Conservation (phyloP, 176 grass and related monocot species). For the Tillandsia fasciculata region DNA sequence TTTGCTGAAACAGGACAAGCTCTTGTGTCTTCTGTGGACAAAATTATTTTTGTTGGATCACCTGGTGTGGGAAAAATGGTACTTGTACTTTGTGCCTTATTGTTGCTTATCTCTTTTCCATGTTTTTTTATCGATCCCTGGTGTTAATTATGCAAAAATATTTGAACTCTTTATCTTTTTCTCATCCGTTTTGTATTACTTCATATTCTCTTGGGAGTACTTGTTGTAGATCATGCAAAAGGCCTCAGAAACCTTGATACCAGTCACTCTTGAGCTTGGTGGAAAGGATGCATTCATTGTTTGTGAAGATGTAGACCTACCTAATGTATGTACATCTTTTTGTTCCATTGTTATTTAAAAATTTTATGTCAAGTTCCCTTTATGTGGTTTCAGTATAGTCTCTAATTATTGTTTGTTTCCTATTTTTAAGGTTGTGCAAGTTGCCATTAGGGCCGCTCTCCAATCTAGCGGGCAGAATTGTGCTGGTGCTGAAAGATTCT, state of each 20-base stretch:
- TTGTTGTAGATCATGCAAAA: constrained; percentile 83
- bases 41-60: constrained; percentile 99
- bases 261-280: constrained; percentile 90
- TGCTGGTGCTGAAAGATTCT: constrained; percentile 97
- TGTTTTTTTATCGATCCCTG: background rate
- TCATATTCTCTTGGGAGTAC: background rate
- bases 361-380: background rate
- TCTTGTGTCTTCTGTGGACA: constrained; percentile 92
- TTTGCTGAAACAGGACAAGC: constrained; percentile 95
- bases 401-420: constrained; percentile 17
- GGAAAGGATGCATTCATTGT: constrained; percentile 99
- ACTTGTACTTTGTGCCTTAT: constrained; percentile 22
- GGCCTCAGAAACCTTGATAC: constrained; percentile 87
- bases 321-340: constrained; percentile 50
- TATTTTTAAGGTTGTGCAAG: constrained; percentile 75
- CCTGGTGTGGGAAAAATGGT: constrained; percentile 97
- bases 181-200: background rate
- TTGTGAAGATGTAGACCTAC: constrained; percentile 97
- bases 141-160: too few relatives aligned
- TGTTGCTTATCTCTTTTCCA: constrained; percentile 1
- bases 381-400: background rate
- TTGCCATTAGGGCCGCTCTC: constrained; percentile 83
- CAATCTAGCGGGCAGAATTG: constrained; percentile 98
- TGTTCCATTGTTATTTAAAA: constrained; percentile 4
- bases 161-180: too few relatives aligned